Base-by-base conservation (phyloP, 163 green algal genomes). In the Chlamydomonas reinhardtii region DNA sequence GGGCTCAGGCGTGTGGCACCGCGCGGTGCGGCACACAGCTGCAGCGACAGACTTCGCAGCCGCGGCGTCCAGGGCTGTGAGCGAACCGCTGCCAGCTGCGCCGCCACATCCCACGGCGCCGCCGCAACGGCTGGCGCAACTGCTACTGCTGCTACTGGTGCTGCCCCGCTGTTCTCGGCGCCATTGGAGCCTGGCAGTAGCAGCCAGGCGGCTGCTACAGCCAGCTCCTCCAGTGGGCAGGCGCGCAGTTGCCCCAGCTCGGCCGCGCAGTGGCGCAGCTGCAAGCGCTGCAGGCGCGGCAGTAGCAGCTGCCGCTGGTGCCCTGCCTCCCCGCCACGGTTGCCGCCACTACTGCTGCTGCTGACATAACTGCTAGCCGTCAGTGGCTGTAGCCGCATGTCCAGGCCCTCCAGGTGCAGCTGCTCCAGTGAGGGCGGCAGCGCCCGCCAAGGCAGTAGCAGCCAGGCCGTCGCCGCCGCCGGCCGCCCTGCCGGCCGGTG, bases 401-500 rank as follows among this genome's bases (percentile, higher is more conserved):
- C 25, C 22, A 77, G 62, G 16, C 68, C 68, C 79, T 85, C 68
- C 14, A 85, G 48, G 0, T 62, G 32, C 79, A 85, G 79, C 19
- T 16, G 22, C 48, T 72, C 20, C 52, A 85, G 52, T 24, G 24
- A 32, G 9, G 52, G 19, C 31, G 79, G 79, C 68, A 85, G 52
- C 12, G 31, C 31, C 37, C 31, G 3, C 79, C 79, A 85, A 2
- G 31, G 29, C 68, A 77, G 68, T 27, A 25, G 68, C 68, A 85
- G 79, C 52, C 68, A 56, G 48, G 48, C 48, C 48, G 48, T 3
- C 11, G 48, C n/a, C 52, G 20, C 31, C 29, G 66, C 52, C 6
- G 79, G 66, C 29, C 32, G 79, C 35, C 79, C 68, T 34, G 24
- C 52, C 68, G 79, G 79, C 34, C 79, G 68, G 69, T 88, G 76